Base-by-base conservation (phyloP, 2,329 filamentous ascomycete genomes). In the Aspergillus pseudoterreus region DNA sequence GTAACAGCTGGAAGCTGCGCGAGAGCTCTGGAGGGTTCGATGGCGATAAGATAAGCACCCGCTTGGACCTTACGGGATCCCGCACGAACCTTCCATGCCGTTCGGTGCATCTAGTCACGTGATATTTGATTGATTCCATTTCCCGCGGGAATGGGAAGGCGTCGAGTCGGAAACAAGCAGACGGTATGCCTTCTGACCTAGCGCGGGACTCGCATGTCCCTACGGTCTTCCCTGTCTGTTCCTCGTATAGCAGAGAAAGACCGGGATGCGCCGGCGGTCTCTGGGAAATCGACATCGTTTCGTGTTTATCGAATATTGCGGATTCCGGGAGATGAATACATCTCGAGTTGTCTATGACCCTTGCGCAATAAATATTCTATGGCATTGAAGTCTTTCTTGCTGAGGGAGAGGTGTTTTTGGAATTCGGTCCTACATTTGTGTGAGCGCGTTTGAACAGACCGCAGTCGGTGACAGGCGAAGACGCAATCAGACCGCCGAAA, bases 361-460 rank as follows among this genome's bases (percentile, higher is more conserved):
- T 90, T 92, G 54, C 92, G 82, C 47, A 96, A 68, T 32, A 95
- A 75, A 68, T 90, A 94, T 70, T 96, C 92, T 51, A 96, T 86
- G 5, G 90, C 86, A 14, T 80, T 78, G 71, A 96, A 96, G 65
- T 96, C 90, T 61, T 89, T 90, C 72, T 90, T 94, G 69, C 88
- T 85, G 50, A 95, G 70, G 8, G 70, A 66, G 11, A 83, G 66
- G 64, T 88, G 80, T 66, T 87, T 88, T 36, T 84, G 77, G 65
- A 99, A 97, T 66, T 96, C 90, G 24, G 77, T 70, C 59, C 89
- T 92, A 51, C 41, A 33, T 49, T 55, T 51, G 5, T 44, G 51
- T 53, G 47, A 43, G 49, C 49, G 49, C 33, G 35, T 35, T 49
- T 43, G 57, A 56, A 55, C 53, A 49, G 6, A 19, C 2, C 36